Conservation (phyloP, 148 eudicot species). For the Fallopia convolvulus region DNA sequence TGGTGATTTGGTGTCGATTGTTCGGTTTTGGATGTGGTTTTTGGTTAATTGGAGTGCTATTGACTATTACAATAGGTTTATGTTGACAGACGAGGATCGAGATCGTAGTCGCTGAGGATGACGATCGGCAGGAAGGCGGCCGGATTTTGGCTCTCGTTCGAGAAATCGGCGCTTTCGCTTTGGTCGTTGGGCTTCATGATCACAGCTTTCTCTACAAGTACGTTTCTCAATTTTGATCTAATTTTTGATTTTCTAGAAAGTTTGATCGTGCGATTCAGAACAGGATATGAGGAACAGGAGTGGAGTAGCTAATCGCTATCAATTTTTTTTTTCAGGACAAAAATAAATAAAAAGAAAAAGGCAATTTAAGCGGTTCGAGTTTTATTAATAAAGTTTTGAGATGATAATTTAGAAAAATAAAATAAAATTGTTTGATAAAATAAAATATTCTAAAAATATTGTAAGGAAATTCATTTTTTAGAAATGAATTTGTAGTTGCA, state of each 20-base stretch:
- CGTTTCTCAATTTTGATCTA: conserved; percentile 8
- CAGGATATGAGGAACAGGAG: not conserved
- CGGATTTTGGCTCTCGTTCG: conserved; percentile 53
- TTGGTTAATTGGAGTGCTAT: not conserved
- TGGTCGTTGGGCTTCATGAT: conserved; percentile 81
- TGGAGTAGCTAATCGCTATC: not conserved
- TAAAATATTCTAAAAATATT: not conserved
- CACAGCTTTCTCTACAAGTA: conserved; percentile 80
- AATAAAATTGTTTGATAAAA: not conserved
- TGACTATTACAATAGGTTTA: not conserved
- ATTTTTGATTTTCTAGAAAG: not conserved
- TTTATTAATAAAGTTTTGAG: not conserved
- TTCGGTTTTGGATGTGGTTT: not conserved
- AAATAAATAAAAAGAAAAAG: too few species aligned
- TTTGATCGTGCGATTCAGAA: not conserved
- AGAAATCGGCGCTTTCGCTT: conserved; percentile 73
- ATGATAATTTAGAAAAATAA: not conserved
- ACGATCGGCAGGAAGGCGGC: conserved; percentile 42
- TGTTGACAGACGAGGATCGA: conserved; percentile 69
- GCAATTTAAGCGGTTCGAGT: not conserved
- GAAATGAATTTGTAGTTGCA: not conserved
- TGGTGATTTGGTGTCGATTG: not conserved
- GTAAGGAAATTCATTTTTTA: not conserved
- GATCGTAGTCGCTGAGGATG: conserved; percentile 84
- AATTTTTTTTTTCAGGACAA: not conserved